phyloP scores from a whole-genome alignment of 306 rosid genomes.

The Corylus americana region DNA sequence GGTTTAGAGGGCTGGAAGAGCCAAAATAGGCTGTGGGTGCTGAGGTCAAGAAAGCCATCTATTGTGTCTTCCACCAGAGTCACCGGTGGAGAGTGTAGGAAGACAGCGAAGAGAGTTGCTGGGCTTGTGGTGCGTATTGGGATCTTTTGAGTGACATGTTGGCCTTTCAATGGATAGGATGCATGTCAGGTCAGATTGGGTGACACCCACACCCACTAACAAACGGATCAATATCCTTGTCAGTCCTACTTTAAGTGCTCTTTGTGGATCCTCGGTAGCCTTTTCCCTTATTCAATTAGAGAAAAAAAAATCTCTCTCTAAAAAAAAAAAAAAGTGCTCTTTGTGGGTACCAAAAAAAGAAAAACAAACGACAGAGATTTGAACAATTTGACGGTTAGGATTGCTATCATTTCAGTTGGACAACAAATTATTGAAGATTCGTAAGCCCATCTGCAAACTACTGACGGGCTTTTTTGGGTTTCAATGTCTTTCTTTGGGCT shows the following conservation, averaged over 20 bases:
- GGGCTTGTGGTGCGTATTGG: conserved; percentile 9
- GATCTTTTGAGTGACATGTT: neutral
- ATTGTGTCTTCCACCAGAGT: neutral
- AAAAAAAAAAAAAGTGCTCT: too few species aligned
- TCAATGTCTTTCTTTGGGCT: neutral
- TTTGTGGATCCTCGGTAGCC: too few species aligned
- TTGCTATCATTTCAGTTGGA: too few species aligned
- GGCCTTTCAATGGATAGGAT: neutral
- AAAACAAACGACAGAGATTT: too few species aligned
- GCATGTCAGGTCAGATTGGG: neutral
- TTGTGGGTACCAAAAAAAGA: too few species aligned
- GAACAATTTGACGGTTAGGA: too few species aligned
- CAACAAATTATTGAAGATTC: too few species aligned
- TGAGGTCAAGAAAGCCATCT: conserved; percentile 51
- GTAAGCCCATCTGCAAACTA: too few species aligned
- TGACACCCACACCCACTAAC: neutral
- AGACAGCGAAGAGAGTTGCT: neutral
- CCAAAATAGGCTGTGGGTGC: conserved; percentile 29
- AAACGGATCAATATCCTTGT: neutral
- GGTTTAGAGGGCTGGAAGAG: conserved; percentile 37
- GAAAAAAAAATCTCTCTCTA: too few species aligned
- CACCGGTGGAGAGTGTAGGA: neutral
- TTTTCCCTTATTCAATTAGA: too few species aligned
- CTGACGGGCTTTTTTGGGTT: neutral
- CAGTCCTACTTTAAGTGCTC: too few species aligned